Base-by-base conservation (phyloP, 2,329 filamentous ascomycete species). In the Penicillium sp. region DNA sequence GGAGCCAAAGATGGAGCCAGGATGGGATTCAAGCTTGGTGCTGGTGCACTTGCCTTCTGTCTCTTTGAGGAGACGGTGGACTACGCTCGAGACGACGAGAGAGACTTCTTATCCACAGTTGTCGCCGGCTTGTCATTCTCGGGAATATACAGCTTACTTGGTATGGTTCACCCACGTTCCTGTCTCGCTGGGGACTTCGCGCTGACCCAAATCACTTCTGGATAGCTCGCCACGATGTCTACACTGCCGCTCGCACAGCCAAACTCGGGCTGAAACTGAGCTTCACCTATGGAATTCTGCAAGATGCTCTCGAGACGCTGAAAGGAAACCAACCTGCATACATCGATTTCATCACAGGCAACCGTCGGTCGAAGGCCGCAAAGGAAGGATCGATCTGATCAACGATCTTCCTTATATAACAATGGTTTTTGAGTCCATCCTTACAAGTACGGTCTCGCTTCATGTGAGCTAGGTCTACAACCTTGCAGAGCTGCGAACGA, bases 41-140 rank as follows among this genome's bases (percentile, higher is more conserved):
- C 88, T 43, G 92, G 92, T 83, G 89, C 86, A 2, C 82, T 85
- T 16, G 77, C 89, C 47, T 94, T 96, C 67, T 87, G 96, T 67
- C 79, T 86, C 6, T 84, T 94, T 46, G 94, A 97, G 77, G 90
- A 93, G 72, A 87, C 90, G 52, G 87, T 96, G 47, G 92, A 97
- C 75, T 81, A 86, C 79, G 81, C 74, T 24, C 71, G 74, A 18
- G 71, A 77, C 47, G 80, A 81, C 22, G 76, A 79, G 52, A 85
- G 86, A 71, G 93, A 97, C 73, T 86, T 92, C 67, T 70, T 91
- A 65, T 93, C 89, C 60, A 96, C 90, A 1, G 85, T 91, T 5
- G 81, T 92, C 54, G 92, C 94, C 24, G 92, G 90, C 44, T 78
- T 96, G 71, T 89, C 89, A 0, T 88, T 94, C 34, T 91, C 92